phyloP scores from a whole-genome alignment of 176 grass and related monocot genomes.

The Coix lacrymajobi region DNA sequence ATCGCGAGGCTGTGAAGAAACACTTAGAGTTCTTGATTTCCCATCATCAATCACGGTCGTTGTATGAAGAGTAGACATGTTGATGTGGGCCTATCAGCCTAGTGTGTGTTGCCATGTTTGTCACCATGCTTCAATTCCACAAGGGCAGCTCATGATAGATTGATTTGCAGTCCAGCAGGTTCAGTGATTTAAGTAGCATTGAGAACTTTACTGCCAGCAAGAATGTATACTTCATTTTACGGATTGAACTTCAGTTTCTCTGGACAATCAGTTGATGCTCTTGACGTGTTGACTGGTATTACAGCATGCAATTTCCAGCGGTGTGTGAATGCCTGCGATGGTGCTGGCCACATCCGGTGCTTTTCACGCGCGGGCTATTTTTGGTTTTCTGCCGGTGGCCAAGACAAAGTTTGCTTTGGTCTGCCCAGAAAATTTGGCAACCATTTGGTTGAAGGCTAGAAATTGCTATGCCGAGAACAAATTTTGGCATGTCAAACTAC shows the following conservation, averaged over 20 bases:
- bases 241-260: background rate
- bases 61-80: background rate
- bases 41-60: background rate
- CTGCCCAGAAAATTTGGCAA: background rate
- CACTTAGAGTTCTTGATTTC: background rate
- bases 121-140: background rate
- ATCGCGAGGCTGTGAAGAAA: conserved; percentile 63
- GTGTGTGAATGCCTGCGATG: background rate
- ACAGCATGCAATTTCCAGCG: background rate
- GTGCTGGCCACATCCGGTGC: background rate
- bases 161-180: background rate
- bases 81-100: background rate
- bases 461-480: too few relatives aligned
- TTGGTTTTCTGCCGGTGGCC: background rate
- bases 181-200: background rate
- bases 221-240: background rate
- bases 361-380: background rate
- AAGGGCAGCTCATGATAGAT: background rate
- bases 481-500: too few relatives aligned
- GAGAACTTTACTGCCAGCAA: background rate
- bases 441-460: too few relatives aligned
- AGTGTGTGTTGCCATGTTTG: background rate
- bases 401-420: too few relatives aligned
- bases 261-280: background rate
- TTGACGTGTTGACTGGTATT: background rate